Evolutionary conservation across 495 filamentous ascomycete species (phyloP), one percentile per base, ranked within the genome.

Genomic region (Trichoderma virens): DNA sequence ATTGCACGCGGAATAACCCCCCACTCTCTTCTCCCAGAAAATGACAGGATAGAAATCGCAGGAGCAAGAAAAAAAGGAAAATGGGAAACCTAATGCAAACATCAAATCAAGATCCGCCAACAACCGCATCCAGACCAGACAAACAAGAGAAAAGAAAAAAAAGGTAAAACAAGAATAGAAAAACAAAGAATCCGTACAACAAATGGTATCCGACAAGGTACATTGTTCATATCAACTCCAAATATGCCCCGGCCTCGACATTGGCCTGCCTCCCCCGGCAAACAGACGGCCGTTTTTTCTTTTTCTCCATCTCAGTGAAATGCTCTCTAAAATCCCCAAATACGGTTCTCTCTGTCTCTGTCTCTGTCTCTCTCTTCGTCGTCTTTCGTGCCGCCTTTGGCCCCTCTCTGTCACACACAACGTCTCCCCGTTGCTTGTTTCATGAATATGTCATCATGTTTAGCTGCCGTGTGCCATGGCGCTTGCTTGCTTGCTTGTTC

Each of bases 181-280:
- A 20, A 1, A 47, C 18, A 35, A 45, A 30, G 20, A 56, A 28
- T 28, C 51, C 51, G 51, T 56, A 56, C 51, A 56, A 56, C 45
- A 51, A 13, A 2, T 56, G 51, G 51, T 56, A 56, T 56, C 51
- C 51, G 51, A 56, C 51, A 56, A 31, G 51, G 51, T 56, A 56
- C 51, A 56, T 30, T 56, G 51, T 16, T 56, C 18, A 31, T 47
- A 47, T 47, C 51, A 56, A 56, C 51, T 56, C 51, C 51, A 56
- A 30, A 56, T 56, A 28, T 56, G 51, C 51, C 51, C 25, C 51
- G 28, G 25, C 51, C 51, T 56, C 20, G 25, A 28, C 23, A 4
- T 30, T 11, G 51, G n/a, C 51, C 27, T 56, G 51, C 27, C 43
- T 2, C 13, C 9, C 16, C 5, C 23, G 27, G 23, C 28, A 23